Evolutionary conservation across 2,329 filamentous ascomycete species (phyloP), one percentile per base, ranked within the genome.

Genomic region (Peltaster fructicola): DNA sequence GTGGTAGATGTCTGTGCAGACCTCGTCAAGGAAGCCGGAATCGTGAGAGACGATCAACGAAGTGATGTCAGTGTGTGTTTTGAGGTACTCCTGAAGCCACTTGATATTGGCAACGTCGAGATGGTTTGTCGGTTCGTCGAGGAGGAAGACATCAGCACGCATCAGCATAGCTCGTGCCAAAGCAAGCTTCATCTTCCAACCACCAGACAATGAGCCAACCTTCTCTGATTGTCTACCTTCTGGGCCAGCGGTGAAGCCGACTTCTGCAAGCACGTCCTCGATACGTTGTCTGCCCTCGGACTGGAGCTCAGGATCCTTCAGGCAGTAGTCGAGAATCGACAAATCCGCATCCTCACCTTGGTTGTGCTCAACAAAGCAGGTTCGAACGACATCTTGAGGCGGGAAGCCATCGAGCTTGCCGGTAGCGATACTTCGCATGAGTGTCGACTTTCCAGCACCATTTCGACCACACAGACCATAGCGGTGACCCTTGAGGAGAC

Each of bases 151-250:
- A 50, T 98, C 88, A n/a, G 88, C 85, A 47, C 74, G 78, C 64
- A 88, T 79, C 44, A 98, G 66, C 84, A 98, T 95, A 36, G 88
- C 88, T 44, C 88, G 72, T 25, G 88, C 88, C 52, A 98, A 58
- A 37, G 88, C 88, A 33, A 98, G 61, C 71, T 98, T 98, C 88
- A 98, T 98, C 68, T 95, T 95, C 88, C 88, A 98, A 49, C 88
- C 88, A 56, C 88, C 88, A 20, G 88, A 95, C 17, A 98, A 59
- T 11, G 85, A 93, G 40, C 88, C 88, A 30, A 98, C 88, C 42
- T 76, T 79, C 50, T 93, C 72, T 5, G 73, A 66, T 53, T 95
- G 88, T 32, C 81, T 72, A 31, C 85, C 88, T 38, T 88, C 78
- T 1, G 82, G 81, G 3, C 85, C 85, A 33, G 78, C 56, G 12